Conservation (phyloP, 2,329 filamentous ascomycete genomes). For the Cladosporium cucumerinum region DNA sequence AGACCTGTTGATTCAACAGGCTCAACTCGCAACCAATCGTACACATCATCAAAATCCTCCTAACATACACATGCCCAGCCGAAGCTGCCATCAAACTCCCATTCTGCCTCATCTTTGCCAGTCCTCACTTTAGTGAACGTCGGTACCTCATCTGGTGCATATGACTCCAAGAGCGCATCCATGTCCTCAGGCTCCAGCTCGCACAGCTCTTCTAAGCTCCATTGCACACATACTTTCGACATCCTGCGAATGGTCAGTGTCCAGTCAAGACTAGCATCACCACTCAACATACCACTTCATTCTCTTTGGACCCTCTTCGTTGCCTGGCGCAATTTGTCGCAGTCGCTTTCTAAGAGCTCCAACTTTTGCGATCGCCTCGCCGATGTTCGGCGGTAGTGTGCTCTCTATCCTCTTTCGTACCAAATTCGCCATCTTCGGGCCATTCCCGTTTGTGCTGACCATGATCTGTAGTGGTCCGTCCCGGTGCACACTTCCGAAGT, state of each 20-base stretch:
- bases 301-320: constrained; percentile 74
- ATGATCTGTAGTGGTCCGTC: constrained; percentile 96
- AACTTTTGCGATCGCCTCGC: constrained; percentile 80
- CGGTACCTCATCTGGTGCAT: constrained; percentile 49
- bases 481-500: constrained; percentile 92
- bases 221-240: constrained; percentile 83
- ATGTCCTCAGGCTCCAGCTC: constrained; percentile 77
- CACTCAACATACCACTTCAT: constrained; percentile 72
- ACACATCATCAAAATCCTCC: neutral
- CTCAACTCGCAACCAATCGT: neutral
- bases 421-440: constrained; percentile 82
- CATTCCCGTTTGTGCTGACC: constrained; percentile 98
- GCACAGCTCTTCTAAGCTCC: constrained; percentile 80
- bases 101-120: constrained; percentile 38
- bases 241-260: constrained; percentile 61
- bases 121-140: constrained; percentile 42
- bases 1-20: neutral
- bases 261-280: neutral
- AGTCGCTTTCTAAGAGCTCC: constrained; percentile 76
- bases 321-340: constrained; percentile 68
- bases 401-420: constrained; percentile 79
- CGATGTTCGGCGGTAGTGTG: constrained; percentile 72
- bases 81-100: constrained; percentile 48
- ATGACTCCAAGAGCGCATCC: constrained; percentile 76
- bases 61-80: constrained; percentile 38